Conservation (phyloP, 352 stramenopile species). For the Globisporangium barbulae region DNA sequence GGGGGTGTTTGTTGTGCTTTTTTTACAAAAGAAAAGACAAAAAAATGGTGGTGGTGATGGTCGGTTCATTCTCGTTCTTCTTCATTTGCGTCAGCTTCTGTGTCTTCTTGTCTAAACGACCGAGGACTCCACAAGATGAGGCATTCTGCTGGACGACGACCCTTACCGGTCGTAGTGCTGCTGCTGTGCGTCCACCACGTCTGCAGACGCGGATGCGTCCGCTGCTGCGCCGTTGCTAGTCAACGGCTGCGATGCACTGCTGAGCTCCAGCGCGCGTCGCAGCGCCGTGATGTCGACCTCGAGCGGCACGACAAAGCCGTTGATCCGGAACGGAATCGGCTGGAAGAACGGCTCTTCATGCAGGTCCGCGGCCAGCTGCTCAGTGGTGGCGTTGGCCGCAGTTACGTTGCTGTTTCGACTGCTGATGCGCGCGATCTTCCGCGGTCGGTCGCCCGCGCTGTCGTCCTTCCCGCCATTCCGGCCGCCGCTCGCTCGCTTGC, state of each 20-base stretch:
- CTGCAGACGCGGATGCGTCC: conserved; percentile 1
- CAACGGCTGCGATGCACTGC: conserved; percentile 7
- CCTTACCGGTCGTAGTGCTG: conserved; percentile 12
- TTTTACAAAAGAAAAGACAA: neutral
- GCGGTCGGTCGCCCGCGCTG: conserved; percentile 30
- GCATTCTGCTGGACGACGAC: neutral
- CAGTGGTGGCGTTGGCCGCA: neutral
- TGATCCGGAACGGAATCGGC: conserved; percentile 69
- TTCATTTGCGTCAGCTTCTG: neutral
- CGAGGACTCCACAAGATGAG: neutral
- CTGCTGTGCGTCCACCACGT: conserved; percentile 11
- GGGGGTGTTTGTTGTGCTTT: neutral
- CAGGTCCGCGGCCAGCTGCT: conserved; percentile 26
- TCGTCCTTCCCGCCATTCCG: conserved; percentile 28
- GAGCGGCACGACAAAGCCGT: conserved; percentile 64
- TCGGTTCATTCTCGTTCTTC: neutral
- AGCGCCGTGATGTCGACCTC: conserved; percentile 66
- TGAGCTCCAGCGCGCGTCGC: conserved; percentile 43
- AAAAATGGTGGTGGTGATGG: neutral
- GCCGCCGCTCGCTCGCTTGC: conserved; percentile 21
- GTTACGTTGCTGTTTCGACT: conserved; percentile 10
- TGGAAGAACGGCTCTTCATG: conserved; percentile 47
- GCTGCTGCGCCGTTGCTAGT: conserved; percentile 5
- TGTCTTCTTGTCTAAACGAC: neutral
- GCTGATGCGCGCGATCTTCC: conserved; percentile 35